Percentiles rank a stretch among this genome's conserved stretches.
Conservation (phyloP, 768 basidiomycete species). For the Pisolithus marmoratus region DNA sequence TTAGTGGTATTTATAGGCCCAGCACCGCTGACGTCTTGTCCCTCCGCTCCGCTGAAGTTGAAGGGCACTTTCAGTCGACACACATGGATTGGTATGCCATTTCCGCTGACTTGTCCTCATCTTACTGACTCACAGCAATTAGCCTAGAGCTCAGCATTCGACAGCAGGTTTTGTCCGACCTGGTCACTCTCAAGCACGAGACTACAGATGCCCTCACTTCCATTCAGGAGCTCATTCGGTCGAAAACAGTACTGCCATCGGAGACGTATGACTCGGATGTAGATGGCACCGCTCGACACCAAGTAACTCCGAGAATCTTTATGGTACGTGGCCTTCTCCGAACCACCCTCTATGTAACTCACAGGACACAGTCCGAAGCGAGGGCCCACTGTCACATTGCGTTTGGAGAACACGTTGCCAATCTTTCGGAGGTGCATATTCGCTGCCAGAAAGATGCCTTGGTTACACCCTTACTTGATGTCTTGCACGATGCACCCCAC, state of each 20-base stretch:
- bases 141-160: slow-evolving; percentile 79
- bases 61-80: too few species aligned
- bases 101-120: not conserved
- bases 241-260: slow-evolving; percentile 48
- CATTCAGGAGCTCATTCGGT: slow-evolving; percentile 53
- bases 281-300: slow-evolving; percentile 17
- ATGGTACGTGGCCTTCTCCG: slow-evolving; percentile 44
- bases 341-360: not conserved
- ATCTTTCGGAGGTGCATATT: slow-evolving; percentile 52
- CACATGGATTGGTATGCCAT: slow-evolving; percentile 44
- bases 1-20: too few species aligned
- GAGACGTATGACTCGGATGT: slow-evolving; percentile 8
- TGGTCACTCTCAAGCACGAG: slow-evolving; percentile 53
- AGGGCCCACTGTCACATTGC: slow-evolving; percentile 77
- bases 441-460: slow-evolving; percentile 45
- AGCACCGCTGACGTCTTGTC: too few species aligned
- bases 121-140: not conserved
- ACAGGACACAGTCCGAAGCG: slow-evolving; percentile 50
- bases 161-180: slow-evolving; percentile 69
- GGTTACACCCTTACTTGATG: slow-evolving; percentile 56
- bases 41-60: too few species aligned
- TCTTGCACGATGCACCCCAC: slow-evolving; percentile 66
- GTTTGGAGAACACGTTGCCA: slow-evolving; percentile 71
- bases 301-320: slow-evolving; percentile 30
- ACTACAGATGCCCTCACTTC: slow-evolving; percentile 41